Base-by-base conservation (phyloP, 164 flowering plant genomes). In the Piper betle region DNA sequence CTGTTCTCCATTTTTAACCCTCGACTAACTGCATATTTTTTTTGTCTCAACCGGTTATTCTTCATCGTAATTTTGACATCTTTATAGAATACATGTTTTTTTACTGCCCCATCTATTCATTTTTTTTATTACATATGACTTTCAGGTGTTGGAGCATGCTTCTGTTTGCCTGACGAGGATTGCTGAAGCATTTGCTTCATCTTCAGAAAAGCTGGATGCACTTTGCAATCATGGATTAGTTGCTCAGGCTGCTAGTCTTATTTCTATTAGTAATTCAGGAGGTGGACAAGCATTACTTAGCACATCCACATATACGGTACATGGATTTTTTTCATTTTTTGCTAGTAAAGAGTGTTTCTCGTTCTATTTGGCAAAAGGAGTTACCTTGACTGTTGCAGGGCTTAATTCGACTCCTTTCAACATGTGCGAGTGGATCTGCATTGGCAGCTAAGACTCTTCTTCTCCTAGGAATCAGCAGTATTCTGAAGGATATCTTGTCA, bases 281-380 rank as follows among this genome's bases (percentile, higher is more conserved):
- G 93, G 97, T 59, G 99, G 96, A 25, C 99, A 94, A 74, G 85
- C 99, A 68, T 86, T 93, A 39, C 91, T 94, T 15, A 87, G 90
- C 73, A 75, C 88, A 37, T 78, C 97, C 55, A 94, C 99, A 12
- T 94, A 94, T 72, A 94, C 99, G 75, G 99, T 94, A 80, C 25
- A 20, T n/a, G 9, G 9, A 39, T 73, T 25, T 3, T 82, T 65
- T 77, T 64, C 61, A 67, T 16, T 53, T 53, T 17, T 16, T 53
- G 20, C 20, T 4, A 17, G 19, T 53, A 17, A 18, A 53, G n/a
- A 6, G 13, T 53, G 18, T 53, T 5, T 5, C 20, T 6, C 55
- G 20, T 25, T 16, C 20, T 17, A 53, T 25, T 25, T 25, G 55
- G 20, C 1, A 25, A 25, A 25, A 25, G 33, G 2, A 25, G 33